A percentile compares a stretch with the other conserved stretches of the same genome.
Evolutionary conservation across 176 grass and related monocot species (phyloP).

Genomic region (Alopecurus myosuroides): DNA sequence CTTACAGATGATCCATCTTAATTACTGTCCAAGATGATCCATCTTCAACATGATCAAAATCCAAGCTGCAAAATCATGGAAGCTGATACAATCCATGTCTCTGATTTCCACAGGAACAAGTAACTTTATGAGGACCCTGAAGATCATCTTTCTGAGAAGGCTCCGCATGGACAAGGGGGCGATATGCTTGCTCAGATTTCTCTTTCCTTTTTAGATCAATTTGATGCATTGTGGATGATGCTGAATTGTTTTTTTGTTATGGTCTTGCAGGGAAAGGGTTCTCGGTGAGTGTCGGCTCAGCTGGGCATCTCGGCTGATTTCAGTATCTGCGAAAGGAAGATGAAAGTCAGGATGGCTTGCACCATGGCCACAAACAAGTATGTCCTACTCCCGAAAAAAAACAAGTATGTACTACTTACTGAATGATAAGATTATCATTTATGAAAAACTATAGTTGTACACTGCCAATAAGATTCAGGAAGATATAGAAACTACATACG

Average conservation of each 20-base stretch:
- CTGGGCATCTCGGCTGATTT: conserved; percentile 71
- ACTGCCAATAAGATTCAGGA: background rate
- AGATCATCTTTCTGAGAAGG: too few species aligned
- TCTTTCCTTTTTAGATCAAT: background rate
- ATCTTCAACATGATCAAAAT: too few species aligned
- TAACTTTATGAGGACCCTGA: too few species aligned
- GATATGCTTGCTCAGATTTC: background rate
- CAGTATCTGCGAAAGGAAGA: conserved; percentile 79
- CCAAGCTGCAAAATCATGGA: too few species aligned
- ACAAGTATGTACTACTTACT: conserved; percentile 48
- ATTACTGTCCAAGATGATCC: too few species aligned
- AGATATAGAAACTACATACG: background rate
- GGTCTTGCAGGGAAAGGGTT: conserved; percentile 63
- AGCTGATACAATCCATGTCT: too few species aligned
- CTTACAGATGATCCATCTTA: too few species aligned
- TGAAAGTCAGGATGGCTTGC: conserved; percentile 79
- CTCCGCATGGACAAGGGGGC: conserved; percentile 69
- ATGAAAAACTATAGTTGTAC: background rate
- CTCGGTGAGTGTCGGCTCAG: conserved; percentile 64
- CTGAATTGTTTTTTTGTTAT: background rate
- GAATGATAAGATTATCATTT: conserved; percentile 6
- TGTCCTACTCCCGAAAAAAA: too few species aligned
- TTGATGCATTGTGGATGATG: background rate
- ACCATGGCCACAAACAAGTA: conserved; percentile 83
- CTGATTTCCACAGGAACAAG: too few species aligned